phyloP scores from a whole-genome alignment of 257 asterid genomes.

The Catharanthus roseus region DNA sequence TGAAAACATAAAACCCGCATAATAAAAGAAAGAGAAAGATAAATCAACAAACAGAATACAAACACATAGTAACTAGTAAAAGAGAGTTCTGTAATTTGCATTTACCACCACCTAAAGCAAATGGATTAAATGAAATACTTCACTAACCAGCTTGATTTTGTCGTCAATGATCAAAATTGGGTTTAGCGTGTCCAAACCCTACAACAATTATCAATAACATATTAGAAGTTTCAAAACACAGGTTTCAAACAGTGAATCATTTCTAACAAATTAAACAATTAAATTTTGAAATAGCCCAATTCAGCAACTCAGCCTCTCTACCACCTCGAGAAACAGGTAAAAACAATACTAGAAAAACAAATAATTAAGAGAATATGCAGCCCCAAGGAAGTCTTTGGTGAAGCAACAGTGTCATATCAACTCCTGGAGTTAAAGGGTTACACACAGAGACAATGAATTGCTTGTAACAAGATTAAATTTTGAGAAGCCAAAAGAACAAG shows the following conservation, averaged over 20 bases:
- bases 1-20: not conserved
- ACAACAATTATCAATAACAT: conserved; percentile 27
- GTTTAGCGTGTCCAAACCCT: conserved; percentile 79
- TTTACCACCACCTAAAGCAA: not conserved
- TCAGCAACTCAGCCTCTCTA: not conserved
- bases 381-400: not conserved
- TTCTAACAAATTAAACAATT: not conserved
- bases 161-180: conserved; percentile 69
- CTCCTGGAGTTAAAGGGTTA: not conserved
- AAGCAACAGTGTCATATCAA: not conserved
- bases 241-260: not conserved
- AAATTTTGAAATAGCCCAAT: not conserved
- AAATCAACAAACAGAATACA: not conserved
- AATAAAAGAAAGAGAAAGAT: not conserved
- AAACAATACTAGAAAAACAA: not conserved
- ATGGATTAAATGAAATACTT: not conserved
- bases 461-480: not conserved
- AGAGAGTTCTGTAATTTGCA: not conserved
- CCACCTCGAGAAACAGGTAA: not conserved
- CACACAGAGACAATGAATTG: too few relatives aligned
- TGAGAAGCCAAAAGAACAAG: not conserved
- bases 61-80: not conserved
- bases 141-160: conserved; percentile 80
- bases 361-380: not conserved
- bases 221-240: not conserved